Evolutionary conservation across 371 early-diverging fungal species (phyloP).

Genomic region (Funneliformis caledonium): DNA sequence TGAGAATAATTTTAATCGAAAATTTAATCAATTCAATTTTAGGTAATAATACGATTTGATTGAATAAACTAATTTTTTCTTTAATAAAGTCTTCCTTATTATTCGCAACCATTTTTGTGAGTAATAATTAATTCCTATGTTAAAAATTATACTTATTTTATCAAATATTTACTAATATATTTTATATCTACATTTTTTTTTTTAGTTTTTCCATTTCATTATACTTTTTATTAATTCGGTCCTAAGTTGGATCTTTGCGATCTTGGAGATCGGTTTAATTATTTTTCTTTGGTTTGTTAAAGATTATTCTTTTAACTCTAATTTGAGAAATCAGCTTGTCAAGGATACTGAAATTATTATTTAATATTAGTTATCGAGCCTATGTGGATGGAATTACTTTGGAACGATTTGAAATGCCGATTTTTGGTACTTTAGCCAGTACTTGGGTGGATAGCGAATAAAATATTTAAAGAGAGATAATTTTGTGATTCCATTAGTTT

Average conservation of each 20-base stretch:
- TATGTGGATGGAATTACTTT: slow-evolving; percentile 67
- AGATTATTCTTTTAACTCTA: not conserved
- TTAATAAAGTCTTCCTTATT: slow-evolving; percentile 36
- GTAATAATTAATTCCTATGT: not conserved
- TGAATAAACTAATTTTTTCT: not conserved
- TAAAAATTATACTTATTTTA: not conserved
- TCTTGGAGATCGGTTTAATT: slow-evolving; percentile 52
- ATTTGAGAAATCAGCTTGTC: not conserved
- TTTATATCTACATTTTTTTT: slow-evolving; percentile 13
- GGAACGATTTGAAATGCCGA: slow-evolving; percentile 65
- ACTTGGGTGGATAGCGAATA: slow-evolving; percentile 69
- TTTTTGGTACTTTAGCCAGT: slow-evolving; percentile 62
- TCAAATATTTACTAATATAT: not conserved
- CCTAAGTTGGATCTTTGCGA: slow-evolving; percentile 63
- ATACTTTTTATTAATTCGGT: slow-evolving; percentile 54
- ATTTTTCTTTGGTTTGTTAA: slow-evolving; percentile 55
- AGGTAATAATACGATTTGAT: not conserved
- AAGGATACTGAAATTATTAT: not conserved
- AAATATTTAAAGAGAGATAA: not conserved
- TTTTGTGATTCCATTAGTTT: not conserved
- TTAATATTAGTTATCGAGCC: slow-evolving; percentile 57
- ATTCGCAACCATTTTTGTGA: slow-evolving; percentile 41
- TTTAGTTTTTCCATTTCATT: slow-evolving; percentile 50
- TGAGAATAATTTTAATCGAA: not conserved
- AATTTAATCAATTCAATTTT: not conserved